phyloP scores from a whole-genome alignment of 108 stramenopile genomes.

The Stephanodiscus triporus region DNA sequence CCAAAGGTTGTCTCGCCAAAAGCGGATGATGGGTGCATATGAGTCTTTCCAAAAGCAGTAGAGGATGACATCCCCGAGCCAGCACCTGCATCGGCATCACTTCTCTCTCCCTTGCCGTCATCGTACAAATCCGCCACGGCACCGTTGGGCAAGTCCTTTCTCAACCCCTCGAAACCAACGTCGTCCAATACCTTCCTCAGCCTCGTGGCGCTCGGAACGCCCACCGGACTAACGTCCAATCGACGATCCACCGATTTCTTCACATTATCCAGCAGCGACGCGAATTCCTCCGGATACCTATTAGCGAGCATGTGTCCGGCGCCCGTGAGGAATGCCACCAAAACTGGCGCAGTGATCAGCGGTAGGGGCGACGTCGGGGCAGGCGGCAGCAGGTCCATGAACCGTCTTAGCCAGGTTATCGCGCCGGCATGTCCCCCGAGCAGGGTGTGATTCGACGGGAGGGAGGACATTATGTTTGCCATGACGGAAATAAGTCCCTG shows the following conservation, averaged over 20 bases:
- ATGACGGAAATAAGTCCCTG: slow-evolving; percentile 79
- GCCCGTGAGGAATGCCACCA: slow-evolving; percentile 80
- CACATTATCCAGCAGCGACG: slow-evolving; percentile 51
- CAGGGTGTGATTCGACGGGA: slow-evolving; percentile 62
- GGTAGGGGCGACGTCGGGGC: slow-evolving; percentile 68
- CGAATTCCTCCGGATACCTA: slow-evolving; percentile 58
- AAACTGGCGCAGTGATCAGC: slow-evolving; percentile 80
- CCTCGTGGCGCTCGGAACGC: slow-evolving; percentile 77
- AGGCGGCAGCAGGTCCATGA: slow-evolving; percentile 67
- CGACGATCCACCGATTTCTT: slow-evolving; percentile 56
- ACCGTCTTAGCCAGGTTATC: slow-evolving; percentile 74
- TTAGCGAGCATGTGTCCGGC: slow-evolving; percentile 89
- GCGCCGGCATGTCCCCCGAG: slow-evolving; percentile 80
- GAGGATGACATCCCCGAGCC: slow-evolving; percentile 5
- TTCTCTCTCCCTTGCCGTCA: slow-evolving; percentile 4
- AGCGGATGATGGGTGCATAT: not conserved
- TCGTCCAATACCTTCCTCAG: slow-evolving; percentile 67
- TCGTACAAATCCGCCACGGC: slow-evolving; percentile 71
- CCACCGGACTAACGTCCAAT: slow-evolving; percentile 76
- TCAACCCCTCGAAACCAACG: slow-evolving; percentile 63
- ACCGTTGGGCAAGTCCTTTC: slow-evolving; percentile 58
- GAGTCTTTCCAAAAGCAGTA: not conserved
- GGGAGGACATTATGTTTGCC: slow-evolving; percentile 75
- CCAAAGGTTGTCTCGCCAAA: not conserved
- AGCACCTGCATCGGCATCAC: not conserved